Evolutionary conservation across 495 filamentous ascomycete genomes (phyloP).

Genomic region (Aspergillus leporis): DNA sequence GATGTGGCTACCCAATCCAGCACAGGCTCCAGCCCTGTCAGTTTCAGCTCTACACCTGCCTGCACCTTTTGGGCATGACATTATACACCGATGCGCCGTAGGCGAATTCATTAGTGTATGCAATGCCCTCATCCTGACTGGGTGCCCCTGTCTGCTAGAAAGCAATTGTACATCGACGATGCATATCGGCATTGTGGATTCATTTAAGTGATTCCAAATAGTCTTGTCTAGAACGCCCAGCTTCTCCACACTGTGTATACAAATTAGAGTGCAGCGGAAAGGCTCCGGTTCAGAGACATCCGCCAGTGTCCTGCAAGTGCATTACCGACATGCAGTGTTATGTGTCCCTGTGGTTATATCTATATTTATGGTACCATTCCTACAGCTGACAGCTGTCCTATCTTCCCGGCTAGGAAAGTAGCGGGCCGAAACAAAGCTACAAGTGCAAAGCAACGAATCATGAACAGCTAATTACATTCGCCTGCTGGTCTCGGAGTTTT

Average conservation of each 20-base stretch:
- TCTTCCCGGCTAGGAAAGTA: not conserved
- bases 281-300: not conserved
- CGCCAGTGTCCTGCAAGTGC: constrained; percentile 9
- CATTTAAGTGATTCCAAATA: constrained; percentile 10
- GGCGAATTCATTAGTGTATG: not conserved
- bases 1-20: constrained; percentile 9
- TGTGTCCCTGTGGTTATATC: constrained; percentile 7
- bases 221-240: constrained; percentile 5
- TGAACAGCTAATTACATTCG: not conserved
- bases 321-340: constrained; percentile 7
- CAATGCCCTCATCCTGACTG: constrained; percentile 4
- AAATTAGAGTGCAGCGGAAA: constrained; percentile 1
- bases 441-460: constrained; percentile 5
- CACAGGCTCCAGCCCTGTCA: constrained; percentile 4
- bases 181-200: constrained; percentile 8
- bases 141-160: not conserved
- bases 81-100: constrained; percentile 7
- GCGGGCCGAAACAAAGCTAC: not conserved
- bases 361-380: constrained; percentile 8
- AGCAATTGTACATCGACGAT: not conserved
- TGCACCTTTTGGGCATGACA: constrained; percentile 7
- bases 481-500: not conserved
- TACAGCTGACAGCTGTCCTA: constrained; percentile 1
- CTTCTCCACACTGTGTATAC: constrained; percentile 3
- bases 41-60: constrained; percentile 4